Evolutionary conservation across 768 basidiomycete species (phyloP).

Genomic region (Termitomyces sp.): DNA sequence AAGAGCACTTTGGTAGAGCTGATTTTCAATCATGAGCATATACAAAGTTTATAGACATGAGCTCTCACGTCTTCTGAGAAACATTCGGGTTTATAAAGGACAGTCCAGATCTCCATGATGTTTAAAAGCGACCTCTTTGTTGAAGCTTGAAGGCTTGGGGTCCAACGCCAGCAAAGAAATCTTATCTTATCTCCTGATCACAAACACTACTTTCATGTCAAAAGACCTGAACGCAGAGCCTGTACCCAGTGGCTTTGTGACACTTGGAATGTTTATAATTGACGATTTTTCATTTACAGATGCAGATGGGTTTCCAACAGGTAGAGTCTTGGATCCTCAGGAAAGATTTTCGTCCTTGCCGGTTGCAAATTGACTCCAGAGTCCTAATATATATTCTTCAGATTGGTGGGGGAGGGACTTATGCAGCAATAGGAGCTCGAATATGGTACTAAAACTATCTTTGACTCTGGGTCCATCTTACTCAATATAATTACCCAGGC

Average conservation of each 20-base stretch:
- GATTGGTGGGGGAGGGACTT: constrained; percentile 90
- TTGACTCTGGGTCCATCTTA: neutral
- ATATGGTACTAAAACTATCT: constrained; percentile 53
- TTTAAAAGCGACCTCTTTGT: neutral
- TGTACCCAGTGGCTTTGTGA: constrained; percentile 41
- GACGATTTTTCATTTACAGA: constrained; percentile 72
- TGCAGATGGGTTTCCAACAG: constrained; percentile 50
- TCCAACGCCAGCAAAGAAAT: neutral
- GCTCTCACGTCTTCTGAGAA: constrained; percentile 40
- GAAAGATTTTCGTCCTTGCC: constrained; percentile 29
- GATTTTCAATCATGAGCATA: constrained; percentile 5
- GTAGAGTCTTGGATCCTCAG: constrained; percentile 45
- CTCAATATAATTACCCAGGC: constrained; percentile 38
- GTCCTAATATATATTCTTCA: constrained; percentile 25
- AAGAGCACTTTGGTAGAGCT: constrained; percentile 68
- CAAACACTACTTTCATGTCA: constrained; percentile 17
- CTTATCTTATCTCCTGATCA: constrained; percentile 15
- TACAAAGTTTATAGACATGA: neutral
- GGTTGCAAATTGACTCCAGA: neutral
- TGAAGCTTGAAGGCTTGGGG: too few relatives aligned
- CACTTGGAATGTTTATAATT: constrained; percentile 90
- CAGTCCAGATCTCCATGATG: constrained; percentile 42
- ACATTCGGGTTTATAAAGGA: constrained; percentile 36
- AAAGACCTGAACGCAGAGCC: constrained; percentile 1
- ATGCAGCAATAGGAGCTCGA: constrained; percentile 76